Conservation (phyloP, 352 stramenopile genomes). For the Phytophthora ohioensis region DNA sequence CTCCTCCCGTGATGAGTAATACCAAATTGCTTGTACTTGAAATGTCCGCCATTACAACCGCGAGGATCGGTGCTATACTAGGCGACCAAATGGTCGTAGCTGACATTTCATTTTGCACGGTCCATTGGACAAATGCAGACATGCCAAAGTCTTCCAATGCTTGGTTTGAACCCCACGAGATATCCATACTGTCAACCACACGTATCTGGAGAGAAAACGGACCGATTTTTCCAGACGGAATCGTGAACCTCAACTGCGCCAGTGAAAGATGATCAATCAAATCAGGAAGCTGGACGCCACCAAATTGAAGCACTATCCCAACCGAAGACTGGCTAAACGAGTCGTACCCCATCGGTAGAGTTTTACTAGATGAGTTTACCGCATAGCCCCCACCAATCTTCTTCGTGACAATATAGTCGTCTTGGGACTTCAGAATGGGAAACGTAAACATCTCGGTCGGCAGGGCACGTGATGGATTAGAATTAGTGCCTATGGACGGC, state of each 20-base stretch:
- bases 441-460: conserved; percentile 28
- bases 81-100: conserved; percentile 43
- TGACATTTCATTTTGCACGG: conserved; percentile 27
- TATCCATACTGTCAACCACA: conserved; percentile 23
- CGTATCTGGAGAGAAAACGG: conserved; percentile 55
- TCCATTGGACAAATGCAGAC: conserved; percentile 42
- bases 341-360: conserved; percentile 35
- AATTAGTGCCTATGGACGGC: conserved; percentile 19
- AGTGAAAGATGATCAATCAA: conserved; percentile 34
- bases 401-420: conserved; percentile 26
- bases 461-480: conserved; percentile 10
- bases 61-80: conserved; percentile 39
- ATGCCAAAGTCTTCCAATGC: conserved; percentile 35
- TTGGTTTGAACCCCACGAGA: conserved; percentile 22
- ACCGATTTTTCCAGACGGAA: conserved; percentile 52
- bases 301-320: conserved; percentile 31
- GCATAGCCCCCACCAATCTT: conserved; percentile 18
- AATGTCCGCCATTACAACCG: conserved; percentile 2
- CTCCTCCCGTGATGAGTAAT: conserved; percentile 55
- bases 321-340: conserved; percentile 12
- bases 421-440: conserved; percentile 24
- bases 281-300: conserved; percentile 39
- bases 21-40: neutral
- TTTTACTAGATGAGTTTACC: conserved; percentile 10
- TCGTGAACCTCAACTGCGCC: conserved; percentile 44